Conservation (phyloP, 495 filamentous ascomycete species). For the Trichoderma gamsii region DNA sequence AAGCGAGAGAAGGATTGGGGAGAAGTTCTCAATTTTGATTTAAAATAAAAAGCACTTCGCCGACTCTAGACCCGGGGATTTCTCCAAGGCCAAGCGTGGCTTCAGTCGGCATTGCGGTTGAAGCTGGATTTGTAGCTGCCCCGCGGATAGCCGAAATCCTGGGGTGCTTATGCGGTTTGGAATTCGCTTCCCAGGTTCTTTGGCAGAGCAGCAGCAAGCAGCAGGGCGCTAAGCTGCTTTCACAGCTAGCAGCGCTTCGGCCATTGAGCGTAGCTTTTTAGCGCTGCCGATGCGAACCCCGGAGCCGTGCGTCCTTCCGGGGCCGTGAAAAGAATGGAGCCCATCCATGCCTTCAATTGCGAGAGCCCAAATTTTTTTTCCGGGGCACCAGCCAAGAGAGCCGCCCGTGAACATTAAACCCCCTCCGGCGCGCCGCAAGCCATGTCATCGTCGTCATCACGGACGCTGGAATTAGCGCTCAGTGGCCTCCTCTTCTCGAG, state of each 20-base stretch:
- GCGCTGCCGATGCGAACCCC: conserved; percentile 10
- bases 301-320: not conserved
- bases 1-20: not conserved
- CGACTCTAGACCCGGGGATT: not conserved
- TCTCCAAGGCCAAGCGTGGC: conserved; percentile 12
- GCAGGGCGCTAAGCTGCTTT: not conserved
- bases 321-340: conserved; percentile 11
- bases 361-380: conserved; percentile 3
- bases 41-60: not conserved
- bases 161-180: not conserved
- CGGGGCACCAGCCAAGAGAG: not conserved
- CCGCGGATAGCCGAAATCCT: conserved; percentile 16
- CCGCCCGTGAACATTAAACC: not conserved
- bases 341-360: not conserved
- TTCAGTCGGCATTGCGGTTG: conserved; percentile 16
- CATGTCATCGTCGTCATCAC: conserved; percentile 9
- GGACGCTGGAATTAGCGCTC: conserved; percentile 2
- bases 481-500: conserved; percentile 13
- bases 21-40: not conserved
- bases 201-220: not conserved
- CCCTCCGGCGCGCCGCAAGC: not conserved
- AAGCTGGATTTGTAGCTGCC: conserved; percentile 2
- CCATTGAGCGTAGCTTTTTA: not conserved
- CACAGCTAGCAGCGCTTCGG: not conserved
- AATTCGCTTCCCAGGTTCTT: not conserved